Evolutionary conservation across 129 eudicot species (phyloP).

Genomic region (Flaveria robusta): DNA sequence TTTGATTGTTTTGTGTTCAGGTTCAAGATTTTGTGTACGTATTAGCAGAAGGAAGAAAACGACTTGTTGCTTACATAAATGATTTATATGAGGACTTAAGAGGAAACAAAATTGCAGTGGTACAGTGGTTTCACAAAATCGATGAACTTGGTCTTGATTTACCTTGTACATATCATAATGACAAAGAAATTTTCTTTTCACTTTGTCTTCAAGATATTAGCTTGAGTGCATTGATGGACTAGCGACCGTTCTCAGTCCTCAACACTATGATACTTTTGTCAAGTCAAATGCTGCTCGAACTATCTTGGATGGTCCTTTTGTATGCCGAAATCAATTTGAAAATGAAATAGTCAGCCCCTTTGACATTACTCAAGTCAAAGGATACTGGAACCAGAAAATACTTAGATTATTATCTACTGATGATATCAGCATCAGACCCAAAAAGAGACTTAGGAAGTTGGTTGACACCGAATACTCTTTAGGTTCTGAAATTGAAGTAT

Average conservation of each 20-base stretch:
- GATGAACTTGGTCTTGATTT: slow-evolving; percentile 86
- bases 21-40: slow-evolving; percentile 75
- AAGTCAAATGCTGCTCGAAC: slow-evolving; percentile 30
- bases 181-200: slow-evolving; percentile 85
- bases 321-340: slow-evolving; percentile 65
- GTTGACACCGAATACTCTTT: slow-evolving; percentile 29
- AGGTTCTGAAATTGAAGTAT: slow-evolving; percentile 76
- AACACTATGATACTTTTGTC: slow-evolving; percentile 53
- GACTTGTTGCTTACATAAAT: slow-evolving; percentile 81
- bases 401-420: slow-evolving; percentile 39
- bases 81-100: slow-evolving; percentile 81
- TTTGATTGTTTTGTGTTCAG: slow-evolving; percentile 42
- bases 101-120: slow-evolving; percentile 89
- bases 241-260: slow-evolving; percentile 76
- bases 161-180: slow-evolving; percentile 56
- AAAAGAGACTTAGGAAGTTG: slow-evolving; percentile 57
- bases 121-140: slow-evolving; percentile 97
- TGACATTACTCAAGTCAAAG: slow-evolving; percentile 75
- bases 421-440: slow-evolving; percentile 48
- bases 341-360: slow-evolving; percentile 66
- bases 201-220: slow-evolving; percentile 91
- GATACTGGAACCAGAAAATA: slow-evolving; percentile 73
- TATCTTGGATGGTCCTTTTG: slow-evolving; percentile 46
- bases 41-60: slow-evolving; percentile 74
- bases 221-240: slow-evolving; percentile 89